Evolutionary conservation across 2,329 filamentous ascomycete species (phyloP).

Genomic region (Lasiodiplodia sp.): DNA sequence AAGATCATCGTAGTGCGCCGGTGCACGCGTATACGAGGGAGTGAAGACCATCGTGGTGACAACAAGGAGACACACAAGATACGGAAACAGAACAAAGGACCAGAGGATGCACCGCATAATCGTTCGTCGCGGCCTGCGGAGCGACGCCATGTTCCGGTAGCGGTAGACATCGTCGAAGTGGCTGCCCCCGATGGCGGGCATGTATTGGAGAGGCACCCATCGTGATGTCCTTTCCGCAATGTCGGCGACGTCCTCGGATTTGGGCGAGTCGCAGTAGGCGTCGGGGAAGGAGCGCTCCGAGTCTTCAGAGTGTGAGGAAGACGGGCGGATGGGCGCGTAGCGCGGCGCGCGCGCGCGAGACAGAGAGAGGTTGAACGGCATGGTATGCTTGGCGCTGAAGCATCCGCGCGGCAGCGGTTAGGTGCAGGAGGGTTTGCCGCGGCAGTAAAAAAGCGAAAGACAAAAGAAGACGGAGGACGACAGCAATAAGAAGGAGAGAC

Average conservation of each 20-base stretch:
- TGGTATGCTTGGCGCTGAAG: background rate
- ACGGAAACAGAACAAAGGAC: constrained; percentile 42
- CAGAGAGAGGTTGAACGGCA: constrained; percentile 26
- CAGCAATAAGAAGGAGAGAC: constrained; percentile 18
- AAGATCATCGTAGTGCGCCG: constrained; percentile 59
- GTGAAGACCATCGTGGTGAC: constrained; percentile 57
- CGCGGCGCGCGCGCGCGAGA: constrained; percentile 21
- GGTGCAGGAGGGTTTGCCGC: background rate
- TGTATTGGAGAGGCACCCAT: constrained; percentile 27
- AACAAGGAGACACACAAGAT: constrained; percentile 46
- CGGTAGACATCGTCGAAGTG: constrained; percentile 20
- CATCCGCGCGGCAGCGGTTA: constrained; percentile 1
- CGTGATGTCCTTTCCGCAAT: constrained; percentile 14
- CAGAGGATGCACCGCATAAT: constrained; percentile 37
- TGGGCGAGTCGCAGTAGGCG: constrained; percentile 26
- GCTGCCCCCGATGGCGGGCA: constrained; percentile 25
- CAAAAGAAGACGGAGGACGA: background rate
- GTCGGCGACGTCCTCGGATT: constrained; percentile 19
- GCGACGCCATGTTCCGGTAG: constrained; percentile 26
- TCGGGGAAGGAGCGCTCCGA: constrained; percentile 26
- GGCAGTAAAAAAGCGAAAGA: constrained; percentile 4
- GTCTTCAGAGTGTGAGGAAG: constrained; percentile 21
- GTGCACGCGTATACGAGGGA: constrained; percentile 64
- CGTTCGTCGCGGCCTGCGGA: constrained; percentile 24
- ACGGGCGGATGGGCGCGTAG: constrained; percentile 28